Percentiles rank a stretch among this genome's conserved stretches.
Conservation (phyloP, 306 rosid species). For the Dryas drummondii region DNA sequence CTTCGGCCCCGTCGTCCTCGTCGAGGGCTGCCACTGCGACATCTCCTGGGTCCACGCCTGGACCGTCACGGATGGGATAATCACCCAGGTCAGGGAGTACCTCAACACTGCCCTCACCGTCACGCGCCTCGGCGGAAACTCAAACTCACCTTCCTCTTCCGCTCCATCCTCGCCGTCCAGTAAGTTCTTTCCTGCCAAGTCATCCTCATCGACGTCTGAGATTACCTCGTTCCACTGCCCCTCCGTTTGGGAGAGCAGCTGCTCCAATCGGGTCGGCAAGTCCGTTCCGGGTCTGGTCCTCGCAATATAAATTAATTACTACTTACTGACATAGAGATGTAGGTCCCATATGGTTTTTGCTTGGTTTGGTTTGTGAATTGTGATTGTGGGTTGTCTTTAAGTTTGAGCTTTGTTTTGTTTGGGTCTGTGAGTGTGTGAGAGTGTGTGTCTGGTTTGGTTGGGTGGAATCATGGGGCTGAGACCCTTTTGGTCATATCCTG, state of each 20-base stretch:
- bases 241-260: conserved; percentile 85
- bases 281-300: conserved; percentile 95
- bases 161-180: conserved; percentile 13
- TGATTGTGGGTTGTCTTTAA: not conserved
- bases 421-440: too few species aligned
- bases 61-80: conserved; percentile 81
- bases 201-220: conserved; percentile 38
- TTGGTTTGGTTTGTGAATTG: conserved; percentile 7
- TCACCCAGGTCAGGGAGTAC: conserved; percentile 84
- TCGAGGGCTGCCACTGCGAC: conserved; percentile 65
- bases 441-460: conserved; percentile 19
- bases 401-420: conserved; percentile 1
- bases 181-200: not conserved
- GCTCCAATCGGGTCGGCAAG: conserved; percentile 66
- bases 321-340: conserved; percentile 29
- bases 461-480: conserved; percentile 39
- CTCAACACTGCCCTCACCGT: conserved; percentile 92
- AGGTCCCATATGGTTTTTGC: not conserved
- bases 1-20: conserved; percentile 71
- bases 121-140: conserved; percentile 46
- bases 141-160: conserved; percentile 8
- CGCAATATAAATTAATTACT: conserved; percentile 44
- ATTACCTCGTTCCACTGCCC: conserved; percentile 56
- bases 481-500: conserved; percentile 31
- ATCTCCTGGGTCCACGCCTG: conserved; percentile 92